Base-by-base conservation (phyloP, 106 monocot species). In the Apostasia shenzhenica region DNA sequence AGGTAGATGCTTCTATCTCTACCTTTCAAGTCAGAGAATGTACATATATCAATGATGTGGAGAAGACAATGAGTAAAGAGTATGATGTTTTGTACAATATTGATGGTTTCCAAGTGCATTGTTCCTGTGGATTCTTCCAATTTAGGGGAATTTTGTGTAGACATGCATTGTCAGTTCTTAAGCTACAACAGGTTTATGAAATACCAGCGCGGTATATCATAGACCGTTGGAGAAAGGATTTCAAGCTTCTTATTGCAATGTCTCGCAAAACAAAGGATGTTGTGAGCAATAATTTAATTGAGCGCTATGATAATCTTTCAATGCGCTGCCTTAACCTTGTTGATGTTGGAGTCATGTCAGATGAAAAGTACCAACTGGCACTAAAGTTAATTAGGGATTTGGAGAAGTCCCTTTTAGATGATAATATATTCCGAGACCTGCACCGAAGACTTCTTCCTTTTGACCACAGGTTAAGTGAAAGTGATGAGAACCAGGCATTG, bases 251-350 rank as follows among this genome's bases (percentile, higher is more conserved):
- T 59, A 68, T 75, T 63, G 48, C 51, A 14, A 75, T 75, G 52
- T 61, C 81, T 59, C 67, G 13, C 55, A 71, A 62, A 38, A 63
- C 59, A 47, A 78, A 77, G 48, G 85, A 85, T 75, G 13, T 49
- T 37, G 39, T 44, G 14, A 67, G 59, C 13, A 74, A 65, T 77
- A 75, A 71, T 58, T 13, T 69, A 57, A 52, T 75, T n/a, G 81
- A 85, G 45, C 77, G 80, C 40, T 85, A 81, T 81, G 85, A 81
- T 65, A 72, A 72, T 72, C 57, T 85, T 13, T 80, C 80, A 65
- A 78, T 72, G 75, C 73, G 80, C 70, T 58, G 70, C 63, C 76
- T 62, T 37, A 54, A 51, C 69, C 61, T 62, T 41, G 52, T 72
- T 6, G 72, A 72, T 43, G 38, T 72, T 12, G 72, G 72, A 39